A percentile compares a stretch with the other conserved stretches of the same genome.
Evolutionary conservation across 805 yeast species (phyloP).

Genomic region (Saturnispora ahearnii): DNA sequence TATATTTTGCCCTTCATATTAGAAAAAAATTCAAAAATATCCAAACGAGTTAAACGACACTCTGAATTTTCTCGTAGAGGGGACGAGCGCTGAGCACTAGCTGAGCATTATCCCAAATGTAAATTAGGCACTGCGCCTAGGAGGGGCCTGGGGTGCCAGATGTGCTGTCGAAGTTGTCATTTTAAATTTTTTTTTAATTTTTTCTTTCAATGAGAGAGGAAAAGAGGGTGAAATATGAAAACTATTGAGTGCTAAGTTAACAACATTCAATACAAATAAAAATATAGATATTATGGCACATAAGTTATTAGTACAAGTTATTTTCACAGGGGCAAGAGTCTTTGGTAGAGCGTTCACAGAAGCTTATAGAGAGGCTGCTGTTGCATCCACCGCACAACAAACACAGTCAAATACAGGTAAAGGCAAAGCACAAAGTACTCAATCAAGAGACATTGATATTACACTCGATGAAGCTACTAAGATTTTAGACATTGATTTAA

Average conservation of each 20-base stretch:
- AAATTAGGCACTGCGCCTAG: too few species aligned
- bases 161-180: too few species aligned
- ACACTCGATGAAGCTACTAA: slow-evolving; percentile 85
- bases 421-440: slow-evolving; percentile 30
- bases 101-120: neutral
- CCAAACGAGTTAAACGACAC: neutral
- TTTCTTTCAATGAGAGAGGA: too few species aligned
- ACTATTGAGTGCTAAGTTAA: too few species aligned
- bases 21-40: neutral
- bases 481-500: slow-evolving; percentile 70
- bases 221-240: too few species aligned
- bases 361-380: slow-evolving; percentile 94
- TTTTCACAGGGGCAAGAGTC: slow-evolving; percentile 90
- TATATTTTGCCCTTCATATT: neutral
- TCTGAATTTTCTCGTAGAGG: too few species aligned
- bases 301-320: slow-evolving; percentile 78
- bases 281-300: slow-evolving; percentile 54
- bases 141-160: too few species aligned
- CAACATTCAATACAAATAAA: neutral
- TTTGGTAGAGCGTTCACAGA: slow-evolving; percentile 95
- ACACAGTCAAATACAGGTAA: slow-evolving; percentile 19
- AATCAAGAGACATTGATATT: slow-evolving; percentile 64
- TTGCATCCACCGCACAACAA: slow-evolving; percentile 52
- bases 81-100: neutral
- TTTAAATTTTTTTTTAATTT: too few species aligned